Base-by-base conservation (phyloP, 2,329 filamentous ascomycete species). In the Epicoccum sorghinum region DNA sequence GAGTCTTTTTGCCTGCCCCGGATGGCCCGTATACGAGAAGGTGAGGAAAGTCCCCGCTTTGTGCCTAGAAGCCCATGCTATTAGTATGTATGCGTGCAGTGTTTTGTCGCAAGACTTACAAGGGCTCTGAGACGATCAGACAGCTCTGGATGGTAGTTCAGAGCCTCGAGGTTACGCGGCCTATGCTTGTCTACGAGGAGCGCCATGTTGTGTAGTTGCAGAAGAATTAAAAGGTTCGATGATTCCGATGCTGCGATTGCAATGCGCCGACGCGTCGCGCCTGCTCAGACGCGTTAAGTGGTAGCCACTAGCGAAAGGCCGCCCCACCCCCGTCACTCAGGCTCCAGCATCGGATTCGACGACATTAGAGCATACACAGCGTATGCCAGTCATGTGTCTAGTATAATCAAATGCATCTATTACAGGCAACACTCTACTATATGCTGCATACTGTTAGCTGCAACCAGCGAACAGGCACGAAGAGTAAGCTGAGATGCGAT, bases 1-100 rank as follows among this genome's bases (percentile, higher is more conserved):
- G 88, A 1, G 95, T 99, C 78, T 99, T 99, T 77, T 99, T 99
- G 63, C 95, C 95, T 4, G 95, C 95, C 30, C 95, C 95, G 0
- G 93, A 97, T 1, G 95, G 95, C 0, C 95, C 95, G 73, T 98
- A 99, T 61, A 99, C 90, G 59, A 99, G 89, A 41, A 99, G 87
- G 78, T 99, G 96, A 44, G 95, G 95, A 73, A 99, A 99, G 75
- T 99, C 96, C 66, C 93, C 92, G 77, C 90, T 96, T 84, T 96
- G 91, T 49, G 95, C 95, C 93, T 96, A 49, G 5, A 22, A 35
- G 10, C 7, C 4, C n/a, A 9, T 7, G 41, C 46, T 5, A 46
- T 41, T 14, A 4, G 6, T 12, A 7, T 7, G 10, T 14, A 29
- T 9, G 40, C 10, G 27, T 30, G 29, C 13, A 14, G 14, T 33